These are phyloP conservation scores for Peniophora sp. DNA, from an alignment of 1,284 basidiomycete genomes.

Conservation along the genomic window DNA sequence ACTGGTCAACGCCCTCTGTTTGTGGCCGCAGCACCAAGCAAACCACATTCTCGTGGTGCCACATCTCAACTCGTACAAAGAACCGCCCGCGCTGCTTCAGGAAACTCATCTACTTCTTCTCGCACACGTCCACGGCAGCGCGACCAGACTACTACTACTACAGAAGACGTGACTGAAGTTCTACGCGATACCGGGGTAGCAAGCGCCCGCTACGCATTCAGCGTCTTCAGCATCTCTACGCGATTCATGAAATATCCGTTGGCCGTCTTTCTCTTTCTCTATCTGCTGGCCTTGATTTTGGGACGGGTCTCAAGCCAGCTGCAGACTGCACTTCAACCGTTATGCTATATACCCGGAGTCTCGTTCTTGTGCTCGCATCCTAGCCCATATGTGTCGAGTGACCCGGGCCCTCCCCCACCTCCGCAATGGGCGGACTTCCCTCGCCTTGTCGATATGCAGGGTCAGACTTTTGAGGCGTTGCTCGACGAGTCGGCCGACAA, in stretches of 20 bases:
- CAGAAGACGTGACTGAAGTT: background rate
- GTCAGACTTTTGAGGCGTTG: constrained; percentile 52
- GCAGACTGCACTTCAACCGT: constrained; percentile 38
- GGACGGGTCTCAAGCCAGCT: constrained; percentile 32
- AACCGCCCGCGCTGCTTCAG: no score
- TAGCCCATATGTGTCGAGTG: constrained; percentile 8
- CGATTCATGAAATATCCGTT: constrained; percentile 47
- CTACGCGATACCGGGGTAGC: constrained; percentile 18
- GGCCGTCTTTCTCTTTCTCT: constrained; percentile 43
- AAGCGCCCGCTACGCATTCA: constrained; percentile 32
- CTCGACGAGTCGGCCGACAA: constrained; percentile 49
- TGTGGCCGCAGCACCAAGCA: no score
- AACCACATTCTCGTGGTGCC: no score
- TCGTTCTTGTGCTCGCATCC: constrained; percentile 37
- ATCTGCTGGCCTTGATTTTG: constrained; percentile 36
- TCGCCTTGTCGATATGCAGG: constrained; percentile 48
- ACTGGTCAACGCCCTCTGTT: no score
- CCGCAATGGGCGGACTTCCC: constrained; percentile 50
- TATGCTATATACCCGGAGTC: constrained; percentile 55
- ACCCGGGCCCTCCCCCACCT: constrained; percentile 3
- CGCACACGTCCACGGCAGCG: no score
- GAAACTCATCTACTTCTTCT: no score
- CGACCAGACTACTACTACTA: no score
- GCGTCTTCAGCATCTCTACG: constrained; percentile 37
- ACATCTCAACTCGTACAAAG: no score